These are phyloP conservation scores for Leptographium wingfieldii DNA, from an alignment of 2,329 filamentous ascomycete species.

Conservation along the genomic window DNA sequence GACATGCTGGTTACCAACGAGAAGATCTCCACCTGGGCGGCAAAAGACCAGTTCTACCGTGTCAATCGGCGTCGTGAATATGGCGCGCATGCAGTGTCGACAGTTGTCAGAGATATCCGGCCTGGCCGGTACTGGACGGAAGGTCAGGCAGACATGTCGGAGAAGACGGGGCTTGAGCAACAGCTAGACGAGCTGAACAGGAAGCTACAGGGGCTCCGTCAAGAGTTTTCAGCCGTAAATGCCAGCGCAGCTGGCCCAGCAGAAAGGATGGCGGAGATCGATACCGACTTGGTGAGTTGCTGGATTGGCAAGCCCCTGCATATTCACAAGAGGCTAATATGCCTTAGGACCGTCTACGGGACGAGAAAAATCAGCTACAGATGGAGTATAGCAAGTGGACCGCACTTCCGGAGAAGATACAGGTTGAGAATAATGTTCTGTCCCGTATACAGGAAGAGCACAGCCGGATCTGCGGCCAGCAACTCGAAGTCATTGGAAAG, in stretches of 20 bases:
- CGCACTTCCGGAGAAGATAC: conserved; percentile 56
- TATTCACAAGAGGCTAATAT: not conserved
- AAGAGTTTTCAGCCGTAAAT: conserved; percentile 21
- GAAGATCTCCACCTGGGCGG: conserved; percentile 56
- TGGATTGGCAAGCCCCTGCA: not conserved
- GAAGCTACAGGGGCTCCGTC: conserved; percentile 23
- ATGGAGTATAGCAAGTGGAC: conserved; percentile 51
- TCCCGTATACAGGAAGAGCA: conserved; percentile 20
- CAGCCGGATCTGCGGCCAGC: conserved; percentile 15
- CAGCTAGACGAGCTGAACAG: conserved; percentile 31
- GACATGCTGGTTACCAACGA: conserved; percentile 45
- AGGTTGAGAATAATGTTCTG: conserved; percentile 23
- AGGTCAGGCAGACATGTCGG: conserved; percentile 56
- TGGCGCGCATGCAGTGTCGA: conserved; percentile 59
- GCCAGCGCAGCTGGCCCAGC: conserved; percentile 24
- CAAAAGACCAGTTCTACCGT: conserved; percentile 49
- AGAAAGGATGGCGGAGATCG: conserved; percentile 26
- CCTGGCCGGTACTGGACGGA: conserved; percentile 62
- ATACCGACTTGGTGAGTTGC: conserved; percentile 30
- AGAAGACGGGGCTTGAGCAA: conserved; percentile 47
- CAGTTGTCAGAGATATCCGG: conserved; percentile 47
- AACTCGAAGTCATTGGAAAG: conserved; percentile 24
- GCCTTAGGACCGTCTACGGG: conserved; percentile 33
- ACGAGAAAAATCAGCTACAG: conserved; percentile 57
- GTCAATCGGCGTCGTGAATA: conserved; percentile 69